phyloP scores from a whole-genome alignment of 495 filamentous ascomycete species.

The Penicillium parvum region DNA sequence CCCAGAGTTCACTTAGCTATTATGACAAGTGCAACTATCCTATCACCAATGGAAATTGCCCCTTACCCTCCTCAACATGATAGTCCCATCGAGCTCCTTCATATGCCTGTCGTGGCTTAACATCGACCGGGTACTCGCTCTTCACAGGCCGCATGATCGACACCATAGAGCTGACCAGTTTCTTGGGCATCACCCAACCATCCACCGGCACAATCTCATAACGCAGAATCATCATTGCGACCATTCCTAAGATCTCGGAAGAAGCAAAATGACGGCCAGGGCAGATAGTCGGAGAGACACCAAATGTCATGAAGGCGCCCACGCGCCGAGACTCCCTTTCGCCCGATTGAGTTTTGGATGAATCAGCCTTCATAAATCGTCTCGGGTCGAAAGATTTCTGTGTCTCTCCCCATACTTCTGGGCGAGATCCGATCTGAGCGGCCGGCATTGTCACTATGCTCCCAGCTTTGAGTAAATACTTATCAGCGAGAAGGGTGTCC shows the following conservation, averaged over 20 bases:
- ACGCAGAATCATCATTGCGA: constrained; percentile 35
- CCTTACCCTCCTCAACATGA: constrained; percentile 20
- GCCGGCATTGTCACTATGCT: constrained; percentile 25
- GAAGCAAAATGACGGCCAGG: constrained; percentile 47
- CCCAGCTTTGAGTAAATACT: constrained; percentile 27
- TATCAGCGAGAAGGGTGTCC: constrained; percentile 29
- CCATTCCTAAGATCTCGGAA: constrained; percentile 35
- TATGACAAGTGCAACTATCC: constrained; percentile 11
- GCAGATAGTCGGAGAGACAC: constrained; percentile 40
- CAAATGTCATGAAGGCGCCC: constrained; percentile 38
- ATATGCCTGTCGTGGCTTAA: constrained; percentile 15
- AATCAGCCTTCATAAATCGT: constrained; percentile 24
- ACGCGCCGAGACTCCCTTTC: constrained; percentile 11
- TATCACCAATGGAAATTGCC: constrained; percentile 20
- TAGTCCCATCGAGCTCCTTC: constrained; percentile 23
- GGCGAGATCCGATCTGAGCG: constrained; percentile 13
- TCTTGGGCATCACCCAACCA: constrained; percentile 20
- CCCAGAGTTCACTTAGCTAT: too few species aligned
- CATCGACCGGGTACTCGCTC: constrained; percentile 15
- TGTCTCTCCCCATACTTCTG: constrained; percentile 26
- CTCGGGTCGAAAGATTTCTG: constrained; percentile 24
- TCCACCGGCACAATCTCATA: constrained; percentile 32
- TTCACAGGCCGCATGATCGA: constrained; percentile 13
- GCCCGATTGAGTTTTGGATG: background rate
- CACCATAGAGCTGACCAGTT: constrained; percentile 15